Evolutionary conservation across 495 filamentous ascomycete species (phyloP).

Genomic region (Bathelium albidoporum): DNA sequence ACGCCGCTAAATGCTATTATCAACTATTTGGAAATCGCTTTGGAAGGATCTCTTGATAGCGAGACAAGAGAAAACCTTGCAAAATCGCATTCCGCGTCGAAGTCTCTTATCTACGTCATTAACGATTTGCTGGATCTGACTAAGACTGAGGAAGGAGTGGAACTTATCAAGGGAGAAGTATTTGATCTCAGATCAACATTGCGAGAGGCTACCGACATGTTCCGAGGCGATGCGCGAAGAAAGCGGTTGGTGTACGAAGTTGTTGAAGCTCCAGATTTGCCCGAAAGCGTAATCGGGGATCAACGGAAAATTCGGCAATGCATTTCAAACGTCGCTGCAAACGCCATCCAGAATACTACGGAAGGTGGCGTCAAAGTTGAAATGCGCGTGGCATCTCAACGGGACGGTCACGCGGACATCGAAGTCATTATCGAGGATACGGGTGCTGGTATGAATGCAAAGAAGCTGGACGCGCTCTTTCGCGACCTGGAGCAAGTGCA

Average conservation of each 20-base stretch:
- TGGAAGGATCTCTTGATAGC: conserved; percentile 70
- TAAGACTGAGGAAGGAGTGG: conserved; percentile 73
- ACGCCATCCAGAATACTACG: conserved; percentile 73
- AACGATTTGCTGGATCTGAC: conserved; percentile 92
- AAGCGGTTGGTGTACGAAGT: conserved; percentile 64
- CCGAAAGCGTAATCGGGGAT: conserved; percentile 65
- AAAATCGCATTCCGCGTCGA: conserved; percentile 88
- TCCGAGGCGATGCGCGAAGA: conserved; percentile 61
- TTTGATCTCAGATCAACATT: conserved; percentile 67
- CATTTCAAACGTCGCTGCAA: conserved; percentile 71
- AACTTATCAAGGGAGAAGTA: conserved; percentile 69
- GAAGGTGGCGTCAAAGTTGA: conserved; percentile 65
- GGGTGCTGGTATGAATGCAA: conserved; percentile 63
- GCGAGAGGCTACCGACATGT: conserved; percentile 65
- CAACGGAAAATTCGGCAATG: conserved; percentile 68
- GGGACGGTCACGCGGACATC: conserved; percentile 42
- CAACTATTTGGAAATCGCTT: conserved; percentile 88
- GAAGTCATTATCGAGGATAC: conserved; percentile 73
- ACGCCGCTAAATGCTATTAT: conserved; percentile 94
- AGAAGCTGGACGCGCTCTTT: conserved; percentile 68
- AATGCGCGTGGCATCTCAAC: conserved; percentile 38
- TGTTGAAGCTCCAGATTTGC: conserved; percentile 57
- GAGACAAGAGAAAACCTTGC: conserved; percentile 84
- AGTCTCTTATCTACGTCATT: conserved; percentile 89
- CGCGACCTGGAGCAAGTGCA: conserved; percentile 81